A percentile compares a stretch with the other conserved stretches of the same genome.
phyloP scores from a whole-genome alignment of 495 filamentous ascomycete genomes.

The Podospora comata region DNA sequence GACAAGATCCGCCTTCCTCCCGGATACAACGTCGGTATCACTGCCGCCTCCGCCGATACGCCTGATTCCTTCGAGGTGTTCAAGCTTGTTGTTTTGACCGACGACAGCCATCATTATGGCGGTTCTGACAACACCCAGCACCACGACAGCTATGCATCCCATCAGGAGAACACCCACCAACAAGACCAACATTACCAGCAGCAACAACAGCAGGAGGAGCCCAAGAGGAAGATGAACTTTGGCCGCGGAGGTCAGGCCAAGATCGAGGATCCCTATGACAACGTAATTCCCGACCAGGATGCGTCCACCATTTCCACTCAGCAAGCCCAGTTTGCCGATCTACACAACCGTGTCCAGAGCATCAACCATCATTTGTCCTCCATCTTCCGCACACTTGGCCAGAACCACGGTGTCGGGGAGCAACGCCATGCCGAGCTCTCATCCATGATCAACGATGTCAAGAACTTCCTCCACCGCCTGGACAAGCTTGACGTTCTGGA shows the following conservation, averaged over 20 bases:
- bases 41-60: slow-evolving; percentile 81
- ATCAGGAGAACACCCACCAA: slow-evolving; percentile 31
- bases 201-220: slow-evolving; percentile 16
- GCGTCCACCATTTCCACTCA: slow-evolving; percentile 51
- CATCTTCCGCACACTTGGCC: slow-evolving; percentile 62
- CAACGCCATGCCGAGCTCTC: slow-evolving; percentile 57
- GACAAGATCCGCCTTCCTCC: slow-evolving; percentile 71
- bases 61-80: slow-evolving; percentile 94
- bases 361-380: slow-evolving; percentile 68
- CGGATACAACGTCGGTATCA: slow-evolving; percentile 83
- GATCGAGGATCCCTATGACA: slow-evolving; percentile 40
- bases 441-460: slow-evolving; percentile 39
- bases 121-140: slow-evolving; percentile 31
- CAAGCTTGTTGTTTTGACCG: slow-evolving; percentile 70
- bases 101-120: slow-evolving; percentile 39
- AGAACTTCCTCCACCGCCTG: slow-evolving; percentile 37
- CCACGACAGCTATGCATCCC: slow-evolving; percentile 28
- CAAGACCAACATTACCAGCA: slow-evolving; percentile 30
- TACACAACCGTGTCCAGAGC: slow-evolving; percentile 75
- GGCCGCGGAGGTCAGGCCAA: slow-evolving; percentile 25
- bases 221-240: slow-evolving; percentile 9
- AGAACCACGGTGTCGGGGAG: slow-evolving; percentile 50
- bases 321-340: slow-evolving; percentile 70
- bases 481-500: slow-evolving; percentile 38
- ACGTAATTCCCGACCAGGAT: slow-evolving; percentile 42